Evolutionary conservation across 2,329 filamentous ascomycete species (phyloP), one percentile per base, ranked within the genome.

Genomic region (Pestalotiopsis sp.): DNA sequence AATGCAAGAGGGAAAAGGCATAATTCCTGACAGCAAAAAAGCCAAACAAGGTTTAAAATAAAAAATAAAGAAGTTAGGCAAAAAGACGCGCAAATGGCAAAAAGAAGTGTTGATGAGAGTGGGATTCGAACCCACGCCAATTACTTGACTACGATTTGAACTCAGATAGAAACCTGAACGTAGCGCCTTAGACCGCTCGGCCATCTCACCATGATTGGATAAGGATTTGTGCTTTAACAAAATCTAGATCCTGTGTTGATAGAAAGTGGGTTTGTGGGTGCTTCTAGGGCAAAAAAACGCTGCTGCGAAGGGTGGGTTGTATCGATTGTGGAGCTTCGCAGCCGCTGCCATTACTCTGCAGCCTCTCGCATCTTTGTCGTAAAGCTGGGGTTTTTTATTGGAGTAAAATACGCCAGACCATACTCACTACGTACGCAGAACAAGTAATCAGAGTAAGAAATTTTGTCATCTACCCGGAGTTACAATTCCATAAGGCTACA

Each of bases 151-250:
- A 38, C 31, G 59, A 62, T 38, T 62, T 62, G 4, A 36, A 38
- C 36, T 41, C 17, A 62, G 59, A n/a, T 9, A 36, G 31, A 17
- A 52, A 64, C 61, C 61, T 64, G 61, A 64, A 64, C 38, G n/a
- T 45, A 49, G 41, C 61, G 61, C 61, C 61, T 64, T 64, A 64
- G 61, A 64, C 61, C 61, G 61, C 61, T 64, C 61, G 61, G 61
- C 61, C 61, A 64, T 64, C 61, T 64, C 61, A 64, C 61, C 61
- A 25, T 62, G 59, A 62, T 62, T 62, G 59, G 59, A 36, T 61
- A 31, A 20, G 0, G 2, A 11, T 1, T 6, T 17, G 2, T 20
- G 14, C 2, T 52, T 52, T 4, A 52, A 2, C 1, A 11, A 1
- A 9, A 13, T 17, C 2, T 2, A 52, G 1, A 20, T 52, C n/a